Evolutionary conservation across 2,329 filamentous ascomycete species (phyloP).

Genomic region (Clathrospora elynae): DNA sequence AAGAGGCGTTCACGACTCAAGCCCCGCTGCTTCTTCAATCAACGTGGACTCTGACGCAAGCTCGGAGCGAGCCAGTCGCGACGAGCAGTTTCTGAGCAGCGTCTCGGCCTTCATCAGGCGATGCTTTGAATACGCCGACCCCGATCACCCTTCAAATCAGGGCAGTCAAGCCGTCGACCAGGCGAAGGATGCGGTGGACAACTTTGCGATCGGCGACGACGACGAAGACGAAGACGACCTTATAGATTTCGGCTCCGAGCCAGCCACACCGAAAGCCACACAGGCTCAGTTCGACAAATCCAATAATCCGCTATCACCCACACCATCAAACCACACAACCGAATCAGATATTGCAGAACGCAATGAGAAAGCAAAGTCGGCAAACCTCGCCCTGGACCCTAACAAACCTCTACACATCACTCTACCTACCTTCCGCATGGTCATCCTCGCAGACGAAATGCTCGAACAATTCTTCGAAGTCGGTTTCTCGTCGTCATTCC

Average conservation of each 20-base stretch:
- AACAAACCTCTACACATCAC: slow-evolving; percentile 94
- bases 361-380: slow-evolving; percentile 67
- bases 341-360: slow-evolving; percentile 39
- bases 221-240: slow-evolving; percentile 71
- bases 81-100: slow-evolving; percentile 88
- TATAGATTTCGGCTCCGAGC: slow-evolving; percentile 59
- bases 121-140: slow-evolving; percentile 98
- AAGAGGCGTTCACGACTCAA: slow-evolving; percentile 79
- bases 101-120: slow-evolving; percentile 94
- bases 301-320: slow-evolving; percentile 35
- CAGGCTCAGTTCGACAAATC: slow-evolving; percentile 41
- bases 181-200: slow-evolving; percentile 49
- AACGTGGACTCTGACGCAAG: slow-evolving; percentile 53
- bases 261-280: slow-evolving; percentile 34
- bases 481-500: slow-evolving; percentile 91
- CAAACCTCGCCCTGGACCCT: slow-evolving; percentile 89
- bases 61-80: slow-evolving; percentile 61
- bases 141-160: slow-evolving; percentile 71
- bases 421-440: slow-evolving; percentile 97
- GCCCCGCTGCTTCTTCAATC: slow-evolving; percentile 65
- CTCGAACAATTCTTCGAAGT: slow-evolving; percentile 97
- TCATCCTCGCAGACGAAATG: slow-evolving; percentile 92
- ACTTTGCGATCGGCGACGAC: slow-evolving; percentile 75
- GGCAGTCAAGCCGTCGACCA: slow-evolving; percentile 41
- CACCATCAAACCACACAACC: slow-evolving; percentile 28